Conservation (phyloP, 2,329 filamentous ascomycete species). For the Hymenoscyphus albidus region DNA sequence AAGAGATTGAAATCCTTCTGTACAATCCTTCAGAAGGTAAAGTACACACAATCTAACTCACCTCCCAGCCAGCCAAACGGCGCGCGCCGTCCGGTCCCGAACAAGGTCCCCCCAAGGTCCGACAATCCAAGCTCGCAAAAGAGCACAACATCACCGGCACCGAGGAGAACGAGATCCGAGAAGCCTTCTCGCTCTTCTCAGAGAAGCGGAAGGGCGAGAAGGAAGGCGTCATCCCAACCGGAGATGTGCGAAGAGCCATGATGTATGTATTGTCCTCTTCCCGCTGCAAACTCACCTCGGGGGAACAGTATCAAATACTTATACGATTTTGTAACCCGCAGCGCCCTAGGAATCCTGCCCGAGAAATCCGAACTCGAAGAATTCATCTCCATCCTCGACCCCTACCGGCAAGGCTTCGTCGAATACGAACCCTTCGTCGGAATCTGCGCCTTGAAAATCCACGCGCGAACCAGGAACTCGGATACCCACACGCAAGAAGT, state of each 20-base stretch:
- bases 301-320: background rate
- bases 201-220: conserved; percentile 69
- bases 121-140: conserved; percentile 84
- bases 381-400: conserved; percentile 79
- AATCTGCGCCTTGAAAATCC: conserved; percentile 82
- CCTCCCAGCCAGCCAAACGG: conserved; percentile 31
- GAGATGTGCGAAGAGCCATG: conserved; percentile 63
- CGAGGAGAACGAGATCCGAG: conserved; percentile 85
- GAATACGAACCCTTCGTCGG: conserved; percentile 79
- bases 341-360: conserved; percentile 76
- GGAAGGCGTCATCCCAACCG: conserved; percentile 45
- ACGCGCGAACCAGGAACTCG: conserved; percentile 50
- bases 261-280: conserved; percentile 47
- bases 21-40: too few relatives aligned
- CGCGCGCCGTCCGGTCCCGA: conserved; percentile 24
- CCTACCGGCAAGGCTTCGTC: conserved; percentile 72
- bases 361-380: conserved; percentile 65
- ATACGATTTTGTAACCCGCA: conserved; percentile 35
- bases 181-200: conserved; percentile 82
- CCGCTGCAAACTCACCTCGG: background rate
- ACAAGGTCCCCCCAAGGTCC: conserved; percentile 41
- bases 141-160: conserved; percentile 81
- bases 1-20: background rate
- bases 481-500: conserved; percentile 63
- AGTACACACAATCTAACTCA: background rate